A percentile compares a stretch with the other conserved stretches of the same genome.
phyloP scores from a whole-genome alignment of 2,329 filamentous ascomycete genomes.

The Sarocladium strictum region DNA sequence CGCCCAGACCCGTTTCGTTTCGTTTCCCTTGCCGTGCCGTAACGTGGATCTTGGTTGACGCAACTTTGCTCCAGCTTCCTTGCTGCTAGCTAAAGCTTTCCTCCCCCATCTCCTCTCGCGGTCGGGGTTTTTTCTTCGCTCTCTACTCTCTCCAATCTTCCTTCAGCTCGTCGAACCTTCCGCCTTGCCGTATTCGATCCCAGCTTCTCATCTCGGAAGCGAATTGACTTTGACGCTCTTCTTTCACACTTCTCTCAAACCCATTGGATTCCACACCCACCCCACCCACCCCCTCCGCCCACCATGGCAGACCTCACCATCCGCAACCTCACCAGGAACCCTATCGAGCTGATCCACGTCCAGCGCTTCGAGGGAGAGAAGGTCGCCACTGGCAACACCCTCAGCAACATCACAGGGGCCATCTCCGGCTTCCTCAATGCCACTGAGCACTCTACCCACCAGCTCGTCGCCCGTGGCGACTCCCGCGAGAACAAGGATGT shows the following conservation, averaged over 20 bases:
- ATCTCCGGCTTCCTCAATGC: conserved; percentile 39
- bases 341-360: conserved; percentile 65
- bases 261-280: neutral
- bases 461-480: conserved; percentile 43
- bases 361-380: conserved; percentile 62
- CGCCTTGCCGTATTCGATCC: too few species aligned
- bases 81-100: neutral
- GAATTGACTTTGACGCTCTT: too few species aligned
- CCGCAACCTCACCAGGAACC: conserved; percentile 72
- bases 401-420: conserved; percentile 38
- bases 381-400: conserved; percentile 34
- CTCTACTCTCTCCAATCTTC: neutral
- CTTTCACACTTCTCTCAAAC: neutral
- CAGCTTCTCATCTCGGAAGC: too few species aligned
- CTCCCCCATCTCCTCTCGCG: neutral
- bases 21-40: too few species aligned
- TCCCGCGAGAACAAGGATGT: conserved; percentile 58
- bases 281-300: conserved; percentile 5
- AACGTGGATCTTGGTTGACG: neutral
- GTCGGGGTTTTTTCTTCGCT: neutral
- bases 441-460: conserved; percentile 25
- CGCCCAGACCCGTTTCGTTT: neutral
- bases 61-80: neutral
- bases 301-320: conserved; percentile 58
- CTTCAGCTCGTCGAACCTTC: neutral